Evolutionary conservation across 805 yeast species (phyloP), one percentile per base, ranked within the genome.

Genomic region (Yarrowia sp.): DNA sequence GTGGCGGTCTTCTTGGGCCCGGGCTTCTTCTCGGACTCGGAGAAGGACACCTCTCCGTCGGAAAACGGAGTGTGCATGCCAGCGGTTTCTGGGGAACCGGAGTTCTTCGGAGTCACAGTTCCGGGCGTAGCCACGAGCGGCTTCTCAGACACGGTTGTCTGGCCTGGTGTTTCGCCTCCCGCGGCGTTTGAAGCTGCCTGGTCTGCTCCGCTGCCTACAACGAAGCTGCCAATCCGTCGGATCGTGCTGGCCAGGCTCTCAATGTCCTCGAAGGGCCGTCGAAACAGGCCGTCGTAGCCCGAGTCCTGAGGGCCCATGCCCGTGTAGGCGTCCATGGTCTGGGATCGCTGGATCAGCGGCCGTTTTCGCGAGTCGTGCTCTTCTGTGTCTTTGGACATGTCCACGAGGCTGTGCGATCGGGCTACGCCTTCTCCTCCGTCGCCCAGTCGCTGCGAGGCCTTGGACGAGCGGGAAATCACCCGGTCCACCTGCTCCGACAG

Each of bases 401-500:
- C 60, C 18, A 42, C 60, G n/a, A 22, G 36, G 21, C 55, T 31
- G 32, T 27, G 64, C 7, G 32, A 36, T 39, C 56, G 39, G 3
- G 46, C 32, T 16, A 42, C 21, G 5, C 38, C 27, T 24, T 39
- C 58, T 29, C 38, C 35, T n/a, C 31, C 25, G 36, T 35, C 61
- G 49, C 42, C 33, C 22, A 49, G 58, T 9, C 58, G 59, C 62
- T 47, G 41, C 5, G 41, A 41, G 42, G 42, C 64, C 66, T 33
- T 58, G 44, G 35, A 36, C 49, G 64, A 46, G 33, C 67, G 67
- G 32, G 69, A 68, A 27, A 68, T 66, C 38, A 68, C 69, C 55
- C 62, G 46, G 59, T 68, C 70, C 39, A 68, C 70, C 60, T 66
- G 70, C 19, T 65, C 65, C 24, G 71, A 68, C 33, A 68, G 62